Conservation (phyloP, 345 rosid genomes). For the Streptanthus diversifolius region DNA sequence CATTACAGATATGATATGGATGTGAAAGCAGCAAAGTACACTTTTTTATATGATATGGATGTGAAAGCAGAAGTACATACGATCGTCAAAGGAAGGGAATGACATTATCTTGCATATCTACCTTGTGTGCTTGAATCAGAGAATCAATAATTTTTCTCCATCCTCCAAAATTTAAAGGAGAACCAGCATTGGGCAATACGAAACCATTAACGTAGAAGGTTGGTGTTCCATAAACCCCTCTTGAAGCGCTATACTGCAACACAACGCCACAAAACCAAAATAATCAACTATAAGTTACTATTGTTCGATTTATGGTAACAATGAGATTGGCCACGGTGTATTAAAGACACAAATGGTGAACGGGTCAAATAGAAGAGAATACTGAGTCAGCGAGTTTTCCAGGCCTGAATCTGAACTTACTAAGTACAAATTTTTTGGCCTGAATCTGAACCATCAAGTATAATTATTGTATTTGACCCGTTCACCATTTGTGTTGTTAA, state of each 20-base stretch:
- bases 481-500: neutral
- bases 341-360: neutral
- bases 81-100: neutral
- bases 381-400: neutral
- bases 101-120: neutral
- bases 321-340: neutral
- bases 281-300: neutral
- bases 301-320: neutral
- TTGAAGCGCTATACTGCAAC: slow-evolving; percentile 50
- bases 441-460: too few relatives aligned
- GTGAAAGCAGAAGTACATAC: neutral
- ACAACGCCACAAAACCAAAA: slow-evolving; percentile 4
- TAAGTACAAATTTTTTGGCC: too few relatives aligned
- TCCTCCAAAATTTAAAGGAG: slow-evolving; percentile 38
- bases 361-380: neutral
- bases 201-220: slow-evolving; percentile 47
- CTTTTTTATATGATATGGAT: neutral
- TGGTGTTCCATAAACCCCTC: slow-evolving; percentile 50
- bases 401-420: neutral
- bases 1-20: slow-evolving; percentile 1
- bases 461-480: too few relatives aligned
- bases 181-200: slow-evolving; percentile 37
- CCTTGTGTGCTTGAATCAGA: slow-evolving; percentile 18
- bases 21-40: too few relatives aligned
- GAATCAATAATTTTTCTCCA: slow-evolving; percentile 48